Conservation (phyloP, 164 flowering plant genomes). For the Macadamia tetraphylla region DNA sequence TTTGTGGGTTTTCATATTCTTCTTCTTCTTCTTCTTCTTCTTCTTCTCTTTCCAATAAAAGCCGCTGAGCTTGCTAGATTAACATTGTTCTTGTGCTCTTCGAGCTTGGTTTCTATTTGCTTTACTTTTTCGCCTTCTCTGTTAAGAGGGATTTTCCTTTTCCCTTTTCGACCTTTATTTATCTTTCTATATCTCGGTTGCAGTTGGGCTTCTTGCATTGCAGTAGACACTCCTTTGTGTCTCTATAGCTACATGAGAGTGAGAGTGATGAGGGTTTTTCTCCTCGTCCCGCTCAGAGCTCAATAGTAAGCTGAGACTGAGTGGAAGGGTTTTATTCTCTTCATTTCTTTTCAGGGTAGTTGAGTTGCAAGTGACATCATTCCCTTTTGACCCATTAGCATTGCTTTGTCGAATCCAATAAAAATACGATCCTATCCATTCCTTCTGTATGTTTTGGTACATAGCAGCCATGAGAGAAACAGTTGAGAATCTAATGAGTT, state of each 20-base stretch:
- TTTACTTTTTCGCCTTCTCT: background rate
- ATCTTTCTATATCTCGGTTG: background rate
- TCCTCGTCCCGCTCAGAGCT: no score
- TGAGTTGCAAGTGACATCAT: background rate
- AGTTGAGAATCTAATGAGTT: constrained; percentile 19
- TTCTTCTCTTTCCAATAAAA: background rate
- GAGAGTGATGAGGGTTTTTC: no score
- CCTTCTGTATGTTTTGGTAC: background rate
- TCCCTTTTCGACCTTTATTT: background rate
- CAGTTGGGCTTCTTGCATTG: background rate
- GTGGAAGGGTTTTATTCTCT: no score
- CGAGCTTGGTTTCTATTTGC: background rate
- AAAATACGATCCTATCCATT: background rate
- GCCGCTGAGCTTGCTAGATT: background rate
- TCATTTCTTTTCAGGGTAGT: no score
- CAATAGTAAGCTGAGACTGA: no score
- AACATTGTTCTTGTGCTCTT: no score
- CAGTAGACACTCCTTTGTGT: background rate
- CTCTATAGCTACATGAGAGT: background rate
- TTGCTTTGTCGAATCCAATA: background rate
- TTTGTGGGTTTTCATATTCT: background rate
- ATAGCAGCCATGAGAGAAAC: constrained; percentile 2
- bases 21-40: background rate
- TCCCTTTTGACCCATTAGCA: constrained; percentile 1
- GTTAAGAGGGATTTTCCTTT: background rate